Base-by-base conservation (phyloP, 2,329 filamentous ascomycete genomes). In the Cladophialophora immunda region DNA sequence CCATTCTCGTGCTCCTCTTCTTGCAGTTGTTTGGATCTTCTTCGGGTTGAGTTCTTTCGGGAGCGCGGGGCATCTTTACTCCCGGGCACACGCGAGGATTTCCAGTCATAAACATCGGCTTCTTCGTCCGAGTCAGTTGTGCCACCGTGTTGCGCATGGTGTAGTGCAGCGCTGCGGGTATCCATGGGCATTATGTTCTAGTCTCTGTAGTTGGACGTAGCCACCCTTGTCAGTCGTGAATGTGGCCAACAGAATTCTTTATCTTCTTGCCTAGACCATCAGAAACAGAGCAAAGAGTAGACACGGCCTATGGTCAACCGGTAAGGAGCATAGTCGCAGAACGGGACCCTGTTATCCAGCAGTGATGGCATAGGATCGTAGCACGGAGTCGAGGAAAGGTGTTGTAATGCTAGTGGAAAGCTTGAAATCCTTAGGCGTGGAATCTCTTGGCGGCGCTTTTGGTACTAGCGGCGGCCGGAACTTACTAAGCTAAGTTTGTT, bases 101-200 rank as follows among this genome's bases (percentile, higher is more conserved):
- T 71, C 61, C 70, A 70, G 34, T 68, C 69, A 47, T 72, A 72
- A 41, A 71, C 65, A 19, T 67, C 68, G 15, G 67, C 71, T 19
- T 71, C 71, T 55, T 72, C 71, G 61, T 72, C 70, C 34, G 71
- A 72, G 64, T 72, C 71, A 30, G 62, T 56, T 15, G 64, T 64
- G 15, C 38, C 38, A 65, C 56, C 55, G 58, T 65, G 62, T 57
- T 63, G 66, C 25, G 53, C 22, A 4, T 53, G 57, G 22, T 64
- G 69, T 67, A 64, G 64, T 55, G 64, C 67, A 67, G 67, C 54
- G 29, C 59, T 70, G 69, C 62, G 69, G 69, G 36, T 66, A 62
- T 69, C 69, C 69, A 70, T 70, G 47, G 55, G 52, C 41, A 22
- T 9, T 17, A 45, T 22, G 30, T 53, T 17, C 38, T 27, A 11